Evolutionary conservation across 192 early-diverging fungal species (phyloP), one percentile per base, ranked within the genome.

Genomic region (Coemansia biformis): DNA sequence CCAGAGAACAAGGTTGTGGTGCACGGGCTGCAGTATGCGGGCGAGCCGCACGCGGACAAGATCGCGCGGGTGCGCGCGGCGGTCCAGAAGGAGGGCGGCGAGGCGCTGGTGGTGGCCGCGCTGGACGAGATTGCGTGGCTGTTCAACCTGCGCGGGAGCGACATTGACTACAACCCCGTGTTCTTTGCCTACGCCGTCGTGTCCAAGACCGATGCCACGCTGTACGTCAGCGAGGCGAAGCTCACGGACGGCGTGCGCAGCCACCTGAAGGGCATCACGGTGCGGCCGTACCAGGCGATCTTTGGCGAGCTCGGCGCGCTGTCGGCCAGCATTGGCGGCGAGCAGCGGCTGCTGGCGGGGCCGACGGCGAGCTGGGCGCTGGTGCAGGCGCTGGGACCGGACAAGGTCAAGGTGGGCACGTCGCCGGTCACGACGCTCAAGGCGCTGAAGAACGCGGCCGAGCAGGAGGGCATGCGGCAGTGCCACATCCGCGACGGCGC

Each of bases 51-150:
- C 50, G 48, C 45, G 15, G 86, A 86, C 19, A 94, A 97, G 76
- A 79, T 94, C 22, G 49, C 46, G 10, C 71, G 76, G 11, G 58
- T 97, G 26, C 88, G 86, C 24, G 81, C 76, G 19, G 61, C 76
- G 40, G 70, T 93, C 19, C 64, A 74, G 33, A 79, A 86, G 54
- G 77, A 80, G 50, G 67, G 77, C 12, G 67, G 65, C 7, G 81
- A 79, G 48, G 96, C 89, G 21, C 78, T 90, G 38, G 81, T 92
- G 3, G 81, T 94, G 5, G 83, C 92, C 7, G 91, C 85, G 8
- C 76, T 99, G 44, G 96, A 96, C 64, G 96, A 98, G 73, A 81
- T 98, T 51, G 90, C 90, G 9, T 98, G 96, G 96, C 77, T 98
- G 26, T 91, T 92, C 69, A 98, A 98, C 61, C 70, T 98, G 42